These are phyloP conservation scores for Musa troglodytarum DNA, from an alignment of 176 grass and related monocot genomes.

Conservation along the genomic window DNA sequence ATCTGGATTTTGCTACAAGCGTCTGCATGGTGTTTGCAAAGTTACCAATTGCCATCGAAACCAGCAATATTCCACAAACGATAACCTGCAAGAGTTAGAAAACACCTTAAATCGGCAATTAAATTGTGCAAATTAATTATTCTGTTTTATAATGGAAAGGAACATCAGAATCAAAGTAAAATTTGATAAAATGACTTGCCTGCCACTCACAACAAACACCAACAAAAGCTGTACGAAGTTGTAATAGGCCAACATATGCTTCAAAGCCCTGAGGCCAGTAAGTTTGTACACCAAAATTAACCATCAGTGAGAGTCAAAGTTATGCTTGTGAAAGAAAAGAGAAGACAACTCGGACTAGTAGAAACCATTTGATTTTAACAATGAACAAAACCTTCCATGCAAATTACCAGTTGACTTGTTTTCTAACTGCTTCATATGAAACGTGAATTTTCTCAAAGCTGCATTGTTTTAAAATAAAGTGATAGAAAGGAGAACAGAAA, in stretches of 20 bases:
- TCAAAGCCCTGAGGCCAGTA: constrained; percentile 67
- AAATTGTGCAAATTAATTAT: neutral
- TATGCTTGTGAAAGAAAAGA: neutral
- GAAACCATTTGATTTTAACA: neutral
- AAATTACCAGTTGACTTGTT: neutral
- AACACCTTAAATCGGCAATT: neutral
- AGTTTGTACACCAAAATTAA: constrained; percentile 6
- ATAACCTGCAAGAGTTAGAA: constrained; percentile 10
- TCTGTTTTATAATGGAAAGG: neutral
- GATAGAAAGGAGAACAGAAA: neutral
- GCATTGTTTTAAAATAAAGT: no score
- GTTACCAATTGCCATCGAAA: constrained; percentile 28
- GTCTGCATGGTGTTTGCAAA: constrained; percentile 24
- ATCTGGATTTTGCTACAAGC: constrained; percentile 20
- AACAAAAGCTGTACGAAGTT: constrained; percentile 59
- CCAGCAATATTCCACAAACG: constrained; percentile 20
- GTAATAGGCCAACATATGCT: constrained; percentile 75
- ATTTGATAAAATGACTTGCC: constrained; percentile 37
- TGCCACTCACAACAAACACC: constrained; percentile 76
- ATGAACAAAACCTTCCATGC: neutral
- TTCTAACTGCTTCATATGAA: neutral
- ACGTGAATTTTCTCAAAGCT: neutral
- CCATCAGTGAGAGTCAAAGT: neutral
- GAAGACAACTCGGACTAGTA: neutral
- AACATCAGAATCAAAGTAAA: constrained; percentile 1